phyloP scores from a whole-genome alignment of 805 yeast genomes.

The Cyberlindnera japonica region DNA sequence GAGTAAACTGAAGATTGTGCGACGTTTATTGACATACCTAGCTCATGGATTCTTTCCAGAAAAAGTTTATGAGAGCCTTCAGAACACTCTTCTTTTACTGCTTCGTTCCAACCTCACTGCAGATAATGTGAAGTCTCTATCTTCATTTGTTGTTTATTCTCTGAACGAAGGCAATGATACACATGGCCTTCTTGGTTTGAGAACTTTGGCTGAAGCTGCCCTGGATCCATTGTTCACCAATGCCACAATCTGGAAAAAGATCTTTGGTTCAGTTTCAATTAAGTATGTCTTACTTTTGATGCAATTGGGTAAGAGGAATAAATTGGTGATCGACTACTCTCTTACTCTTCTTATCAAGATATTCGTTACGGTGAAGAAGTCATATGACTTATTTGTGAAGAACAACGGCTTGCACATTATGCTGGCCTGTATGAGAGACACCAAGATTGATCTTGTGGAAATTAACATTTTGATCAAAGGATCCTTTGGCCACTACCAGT shows the following conservation, averaged over 20 bases:
- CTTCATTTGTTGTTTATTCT: conserved; percentile 49
- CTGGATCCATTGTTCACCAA: conserved; percentile 38
- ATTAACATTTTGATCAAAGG: conserved; percentile 40
- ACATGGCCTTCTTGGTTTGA: conserved; percentile 30
- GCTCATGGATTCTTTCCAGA: conserved; percentile 32
- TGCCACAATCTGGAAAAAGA: conserved; percentile 41
- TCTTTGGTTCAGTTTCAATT: conserved; percentile 53
- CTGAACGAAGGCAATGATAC: conserved; percentile 31
- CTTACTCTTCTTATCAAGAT: conserved; percentile 48
- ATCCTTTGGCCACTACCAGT: conserved; percentile 41
- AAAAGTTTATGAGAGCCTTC: conserved; percentile 35
- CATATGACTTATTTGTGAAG: conserved; percentile 46
- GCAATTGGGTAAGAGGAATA: conserved; percentile 34
- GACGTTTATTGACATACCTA: conserved; percentile 28
- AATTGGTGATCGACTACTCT: conserved; percentile 27
- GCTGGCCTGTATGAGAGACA: conserved; percentile 42
- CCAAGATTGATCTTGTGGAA: conserved; percentile 33
- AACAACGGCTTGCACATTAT: conserved; percentile 50
- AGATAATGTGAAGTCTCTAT: conserved; percentile 50
- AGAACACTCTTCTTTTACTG: conserved; percentile 38
- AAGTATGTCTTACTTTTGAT: conserved; percentile 63
- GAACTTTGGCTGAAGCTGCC: conserved; percentile 28
- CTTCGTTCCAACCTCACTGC: conserved; percentile 47
- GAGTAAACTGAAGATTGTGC: conserved; percentile 46
- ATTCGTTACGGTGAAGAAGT: conserved; percentile 44